These are phyloP conservation scores for Peronospora belbahrii DNA, from an alignment of 352 stramenopile genomes.

Conservation along the genomic window DNA sequence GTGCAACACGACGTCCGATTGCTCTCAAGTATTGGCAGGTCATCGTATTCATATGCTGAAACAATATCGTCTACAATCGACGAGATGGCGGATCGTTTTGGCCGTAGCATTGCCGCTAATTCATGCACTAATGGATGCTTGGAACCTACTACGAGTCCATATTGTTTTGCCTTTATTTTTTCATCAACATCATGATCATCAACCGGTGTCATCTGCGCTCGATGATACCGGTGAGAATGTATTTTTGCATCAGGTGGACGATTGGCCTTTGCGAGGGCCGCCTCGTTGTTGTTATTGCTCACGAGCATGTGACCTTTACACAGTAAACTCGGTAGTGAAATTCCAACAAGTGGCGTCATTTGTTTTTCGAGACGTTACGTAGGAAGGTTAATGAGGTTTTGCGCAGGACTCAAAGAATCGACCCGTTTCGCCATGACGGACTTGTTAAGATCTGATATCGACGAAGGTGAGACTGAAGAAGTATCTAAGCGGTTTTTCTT, in stretches of 20 bases:
- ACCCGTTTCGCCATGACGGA: slow-evolving; percentile 7
- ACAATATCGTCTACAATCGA: slow-evolving; percentile 20
- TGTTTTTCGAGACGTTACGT: slow-evolving; percentile 15
- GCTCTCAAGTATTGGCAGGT: slow-evolving; percentile 30
- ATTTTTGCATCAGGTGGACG: slow-evolving; percentile 5
- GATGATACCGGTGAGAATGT: neutral
- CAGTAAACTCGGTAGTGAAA: slow-evolving; percentile 24
- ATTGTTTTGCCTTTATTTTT: neutral
- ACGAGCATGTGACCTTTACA: slow-evolving; percentile 18
- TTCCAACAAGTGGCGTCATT: slow-evolving; percentile 1
- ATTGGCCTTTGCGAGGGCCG: slow-evolving; percentile 12
- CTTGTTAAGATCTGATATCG: slow-evolving; percentile 1
- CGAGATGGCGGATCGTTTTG: slow-evolving; percentile 1
- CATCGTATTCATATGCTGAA: slow-evolving; percentile 12
- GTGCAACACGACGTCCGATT: slow-evolving; percentile 17
- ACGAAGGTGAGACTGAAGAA: slow-evolving; percentile 5
- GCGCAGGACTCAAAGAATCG: slow-evolving; percentile 14
- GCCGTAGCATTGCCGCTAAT: slow-evolving; percentile 10
- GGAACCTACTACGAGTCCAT: slow-evolving; percentile 9
- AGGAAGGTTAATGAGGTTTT: neutral
- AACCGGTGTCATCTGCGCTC: neutral
- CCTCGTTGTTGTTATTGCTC: slow-evolving; percentile 25
- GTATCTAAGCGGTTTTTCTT: neutral
- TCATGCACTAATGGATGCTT: slow-evolving; percentile 15
- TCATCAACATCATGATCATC: neutral